phyloP scores from a whole-genome alignment of 805 yeast species.

The Saturnispora sanitii region DNA sequence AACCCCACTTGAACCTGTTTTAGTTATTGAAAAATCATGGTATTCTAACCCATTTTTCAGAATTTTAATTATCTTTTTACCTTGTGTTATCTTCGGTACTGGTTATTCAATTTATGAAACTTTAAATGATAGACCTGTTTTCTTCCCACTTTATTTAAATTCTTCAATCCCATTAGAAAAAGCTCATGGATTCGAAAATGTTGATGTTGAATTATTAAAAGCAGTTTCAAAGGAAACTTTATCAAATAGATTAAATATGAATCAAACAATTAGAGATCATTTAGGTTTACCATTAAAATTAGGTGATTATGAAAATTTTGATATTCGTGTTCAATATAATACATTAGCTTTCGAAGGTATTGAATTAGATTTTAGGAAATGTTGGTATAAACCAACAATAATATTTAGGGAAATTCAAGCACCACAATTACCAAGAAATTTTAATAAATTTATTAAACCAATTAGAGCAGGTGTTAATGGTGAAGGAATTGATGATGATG shows the following conservation, averaged over 20 bases:
- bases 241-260: conserved; percentile 24
- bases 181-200: conserved; percentile 20
- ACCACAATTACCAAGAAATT: conserved; percentile 17
- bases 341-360: conserved; percentile 25
- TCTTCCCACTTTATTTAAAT: conserved; percentile 25
- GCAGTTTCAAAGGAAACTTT: conserved; percentile 19
- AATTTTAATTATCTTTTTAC: conserved; percentile 11
- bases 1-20: background rate
- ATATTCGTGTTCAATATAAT: conserved; percentile 24
- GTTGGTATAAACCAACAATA: conserved; percentile 21
- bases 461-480: conserved; percentile 18
- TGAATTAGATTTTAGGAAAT: conserved; percentile 23
- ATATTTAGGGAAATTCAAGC: conserved; percentile 20
- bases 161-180: conserved; percentile 20
- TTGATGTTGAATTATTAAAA: conserved; percentile 24
- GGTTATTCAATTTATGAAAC: conserved; percentile 25
- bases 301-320: conserved; percentile 22
- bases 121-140: conserved; percentile 22
- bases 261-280: conserved; percentile 19
- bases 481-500: conserved; percentile 16
- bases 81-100: conserved; percentile 14
- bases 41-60: conserved; percentile 12
- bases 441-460: conserved; percentile 27
- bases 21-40: conserved; percentile 13
- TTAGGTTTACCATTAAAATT: conserved; percentile 27